Percentiles rank a stretch among this genome's conserved stretches.
Evolutionary conservation across 768 basidiomycete species (phyloP).

Genomic region (Phaeotremella fagi): DNA sequence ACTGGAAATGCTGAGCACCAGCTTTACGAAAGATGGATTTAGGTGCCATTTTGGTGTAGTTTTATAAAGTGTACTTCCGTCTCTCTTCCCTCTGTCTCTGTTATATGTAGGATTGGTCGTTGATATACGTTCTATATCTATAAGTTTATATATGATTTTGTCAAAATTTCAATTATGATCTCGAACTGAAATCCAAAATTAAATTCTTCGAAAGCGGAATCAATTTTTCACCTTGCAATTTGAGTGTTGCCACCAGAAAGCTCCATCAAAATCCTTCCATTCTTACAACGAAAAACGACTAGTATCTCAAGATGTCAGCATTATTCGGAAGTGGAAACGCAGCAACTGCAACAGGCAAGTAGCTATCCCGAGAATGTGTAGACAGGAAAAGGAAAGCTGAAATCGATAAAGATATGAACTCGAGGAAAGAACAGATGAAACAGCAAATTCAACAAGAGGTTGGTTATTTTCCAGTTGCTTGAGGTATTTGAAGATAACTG

Average conservation of each 20-base stretch:
- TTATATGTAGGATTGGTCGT: no score
- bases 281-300: no score
- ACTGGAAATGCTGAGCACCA: slow-evolving; percentile 87
- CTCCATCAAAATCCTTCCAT: no score
- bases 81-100: no score
- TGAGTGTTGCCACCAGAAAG: no score
- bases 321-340: slow-evolving; percentile 15
- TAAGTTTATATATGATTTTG: no score
- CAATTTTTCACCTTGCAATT: no score
- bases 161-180: no score
- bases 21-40: slow-evolving; percentile 81
- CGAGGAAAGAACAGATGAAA: slow-evolving; percentile 48
- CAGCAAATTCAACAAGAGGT: slow-evolving; percentile 45
- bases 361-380: neutral
- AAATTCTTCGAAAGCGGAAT: no score
- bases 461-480: slow-evolving; percentile 1
- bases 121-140: no score
- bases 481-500: neutral
- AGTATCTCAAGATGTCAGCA: neutral
- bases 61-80: no score
- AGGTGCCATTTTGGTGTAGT: slow-evolving; percentile 23
- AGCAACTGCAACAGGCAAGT: neutral
- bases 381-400: neutral
- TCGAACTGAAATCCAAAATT: no score
- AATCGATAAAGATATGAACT: slow-evolving; percentile 33